Percentiles rank a stretch among this genome's conserved stretches.
These are phyloP conservation scores for Cercospora nicotianae DNA, from an alignment of 2,329 filamentous ascomycete genomes.

Conservation along the genomic window DNA sequence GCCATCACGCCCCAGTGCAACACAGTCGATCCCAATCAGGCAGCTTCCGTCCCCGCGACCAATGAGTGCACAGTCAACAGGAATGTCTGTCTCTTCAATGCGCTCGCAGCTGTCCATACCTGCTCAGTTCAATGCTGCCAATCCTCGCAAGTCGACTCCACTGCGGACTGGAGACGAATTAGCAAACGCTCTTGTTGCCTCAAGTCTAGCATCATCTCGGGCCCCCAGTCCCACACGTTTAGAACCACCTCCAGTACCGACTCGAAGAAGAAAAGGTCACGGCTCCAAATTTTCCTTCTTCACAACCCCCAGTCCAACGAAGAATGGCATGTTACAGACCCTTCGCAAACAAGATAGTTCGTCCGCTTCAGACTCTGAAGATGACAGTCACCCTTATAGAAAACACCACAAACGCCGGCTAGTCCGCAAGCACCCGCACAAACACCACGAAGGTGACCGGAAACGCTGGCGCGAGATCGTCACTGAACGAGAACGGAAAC, in stretches of 20 bases:
- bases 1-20: slow-evolving; percentile 17
- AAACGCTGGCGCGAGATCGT: slow-evolving; percentile 76
- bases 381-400: slow-evolving; percentile 48
- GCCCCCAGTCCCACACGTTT: slow-evolving; percentile 43
- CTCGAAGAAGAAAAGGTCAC: slow-evolving; percentile 22
- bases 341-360: slow-evolving; percentile 56
- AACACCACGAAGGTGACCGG: slow-evolving; percentile 71
- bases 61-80: slow-evolving; percentile 24
- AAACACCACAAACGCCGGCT: slow-evolving; percentile 61
- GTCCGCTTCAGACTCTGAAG: slow-evolving; percentile 41
- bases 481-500: slow-evolving; percentile 69
- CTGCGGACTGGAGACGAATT: slow-evolving; percentile 64
- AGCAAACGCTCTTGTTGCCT: slow-evolving; percentile 72
- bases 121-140: slow-evolving; percentile 38
- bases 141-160: slow-evolving; percentile 43
- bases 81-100: slow-evolving; percentile 25
- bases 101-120: slow-evolving; percentile 33
- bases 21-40: slow-evolving; percentile 23
- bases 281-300: slow-evolving; percentile 38
- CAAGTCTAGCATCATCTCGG: slow-evolving; percentile 64
- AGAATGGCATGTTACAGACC: slow-evolving; percentile 61
- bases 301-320: slow-evolving; percentile 47
- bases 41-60: slow-evolving; percentile 14
- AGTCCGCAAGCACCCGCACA: slow-evolving; percentile 61
- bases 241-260: slow-evolving; percentile 43